Conservation (phyloP, 2,329 filamentous ascomycete genomes). For the Rhynchosporium agropyri region DNA sequence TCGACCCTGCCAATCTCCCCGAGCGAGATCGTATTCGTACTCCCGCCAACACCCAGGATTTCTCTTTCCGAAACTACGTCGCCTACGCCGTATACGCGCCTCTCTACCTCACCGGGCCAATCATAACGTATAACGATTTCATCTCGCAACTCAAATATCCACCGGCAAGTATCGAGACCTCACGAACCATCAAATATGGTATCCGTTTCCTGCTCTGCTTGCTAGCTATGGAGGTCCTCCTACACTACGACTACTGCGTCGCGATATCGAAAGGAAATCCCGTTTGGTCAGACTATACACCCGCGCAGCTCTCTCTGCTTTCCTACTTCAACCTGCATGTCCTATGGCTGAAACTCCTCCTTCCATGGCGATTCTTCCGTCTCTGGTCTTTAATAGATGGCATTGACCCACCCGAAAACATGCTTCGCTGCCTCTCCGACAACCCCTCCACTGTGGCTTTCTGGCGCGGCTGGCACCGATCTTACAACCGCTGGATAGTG, state of each 20-base stretch:
- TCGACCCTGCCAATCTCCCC: constrained; percentile 83
- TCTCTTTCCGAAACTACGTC: constrained; percentile 81
- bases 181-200: constrained; percentile 78
- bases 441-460: constrained; percentile 91
- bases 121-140: constrained; percentile 98
- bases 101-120: constrained; percentile 88
- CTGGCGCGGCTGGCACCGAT: constrained; percentile 96
- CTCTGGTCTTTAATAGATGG: constrained; percentile 92
- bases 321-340: constrained; percentile 96
- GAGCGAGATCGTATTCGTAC: constrained; percentile 84
- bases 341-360: constrained; percentile 95
- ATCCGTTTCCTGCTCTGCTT: constrained; percentile 80
- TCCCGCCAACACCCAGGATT: constrained; percentile 72
- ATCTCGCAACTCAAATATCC: constrained; percentile 81
- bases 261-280: constrained; percentile 84
- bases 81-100: constrained; percentile 91
- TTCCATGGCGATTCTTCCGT: constrained; percentile 98
- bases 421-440: constrained; percentile 94
- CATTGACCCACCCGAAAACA: constrained; percentile 95
- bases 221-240: constrained; percentile 85
- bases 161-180: constrained; percentile 67
- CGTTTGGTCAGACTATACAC: constrained; percentile 80
- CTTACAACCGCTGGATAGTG: constrained; percentile 91
- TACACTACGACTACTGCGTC: constrained; percentile 91
- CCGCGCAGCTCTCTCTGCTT: constrained; percentile 84